Percentiles rank a stretch among this genome's conserved stretches.
phyloP scores from a whole-genome alignment of 441 rosid species.

The Eutrema salsugineum region DNA sequence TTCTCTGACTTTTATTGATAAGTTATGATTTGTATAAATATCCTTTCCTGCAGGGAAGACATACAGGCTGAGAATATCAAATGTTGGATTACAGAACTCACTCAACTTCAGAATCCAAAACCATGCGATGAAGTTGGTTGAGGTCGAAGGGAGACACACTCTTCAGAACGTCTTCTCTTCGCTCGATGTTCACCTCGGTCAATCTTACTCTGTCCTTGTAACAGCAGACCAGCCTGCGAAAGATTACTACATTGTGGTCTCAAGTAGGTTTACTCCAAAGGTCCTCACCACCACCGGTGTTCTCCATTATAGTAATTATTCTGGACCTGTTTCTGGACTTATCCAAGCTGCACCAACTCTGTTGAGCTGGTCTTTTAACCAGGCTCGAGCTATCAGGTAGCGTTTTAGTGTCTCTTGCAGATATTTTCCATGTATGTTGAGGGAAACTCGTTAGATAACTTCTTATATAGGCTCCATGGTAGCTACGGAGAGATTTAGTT shows the following conservation, averaged over 20 bases:
- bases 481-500: neutral
- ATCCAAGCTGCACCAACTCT: slow-evolving; percentile 60
- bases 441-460: neutral
- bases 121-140: slow-evolving; percentile 66
- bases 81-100: neutral
- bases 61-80: neutral
- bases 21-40: neutral
- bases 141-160: slow-evolving; percentile 83
- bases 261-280: neutral
- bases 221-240: slow-evolving; percentile 51
- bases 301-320: slow-evolving; percentile 51
- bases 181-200: slow-evolving; percentile 75
- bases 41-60: neutral
- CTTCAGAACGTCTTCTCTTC: slow-evolving; percentile 63
- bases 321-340: slow-evolving; percentile 54
- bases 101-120: neutral
- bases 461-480: neutral
- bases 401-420: neutral
- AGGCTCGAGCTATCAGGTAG: slow-evolving; percentile 69
- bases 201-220: slow-evolving; percentile 26
- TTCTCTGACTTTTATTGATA: neutral
- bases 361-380: slow-evolving; percentile 73
- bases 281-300: neutral
- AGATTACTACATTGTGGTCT: neutral
- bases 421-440: neutral